Base-by-base conservation (phyloP, 2,329 filamentous ascomycete species). In the Venturia carpophila region DNA sequence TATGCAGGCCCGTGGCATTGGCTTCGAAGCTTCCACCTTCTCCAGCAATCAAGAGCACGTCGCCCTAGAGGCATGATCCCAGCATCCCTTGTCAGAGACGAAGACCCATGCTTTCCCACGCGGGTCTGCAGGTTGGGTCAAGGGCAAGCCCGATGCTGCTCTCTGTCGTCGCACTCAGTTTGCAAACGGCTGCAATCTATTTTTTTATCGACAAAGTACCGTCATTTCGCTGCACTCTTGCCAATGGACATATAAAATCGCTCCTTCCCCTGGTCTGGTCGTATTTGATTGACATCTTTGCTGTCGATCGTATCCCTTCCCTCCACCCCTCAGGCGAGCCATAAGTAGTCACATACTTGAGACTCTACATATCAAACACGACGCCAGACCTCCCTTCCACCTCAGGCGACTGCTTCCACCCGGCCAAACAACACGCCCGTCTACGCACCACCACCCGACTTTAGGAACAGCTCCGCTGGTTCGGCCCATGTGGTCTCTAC, bases 131-230 rank as follows among this genome's bases (percentile, higher is more conserved):
- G 30, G 41, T n/a, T 21, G 55, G 55, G 49, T 60, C 17, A 64
- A 41, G 73, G 72, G 72, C 74, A 71, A 73, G 52, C 52, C 52
- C 52, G 52, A 58, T 58, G 52, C 30, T 58, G 71, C 71, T 73
- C 71, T 72, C 70, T 70, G 74, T 75, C 72, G 74, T 75, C 72
- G 73, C 73, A 75, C 71, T 73, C 70, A 68, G 70, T 71, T 75
- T 74, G 74, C 73, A 75, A 76, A 72, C 73, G 71, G 73, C 69
- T 72, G 73, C 69, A 75, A 75, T 76, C 73, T 75, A 77, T 73
- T 49, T 71, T 73, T 70, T 71, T 74, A 71, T 68, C 69, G 69
- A 71, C 69, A 70, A 43, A 70, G 71, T 71, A 71, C 74, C 73
- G 71, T 71, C 72, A 70, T 68, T 66, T 74, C 71, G 74, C 21